Evolutionary conservation across 1,284 basidiomycete species (phyloP).

Genomic region (Trametes polyzona): DNA sequence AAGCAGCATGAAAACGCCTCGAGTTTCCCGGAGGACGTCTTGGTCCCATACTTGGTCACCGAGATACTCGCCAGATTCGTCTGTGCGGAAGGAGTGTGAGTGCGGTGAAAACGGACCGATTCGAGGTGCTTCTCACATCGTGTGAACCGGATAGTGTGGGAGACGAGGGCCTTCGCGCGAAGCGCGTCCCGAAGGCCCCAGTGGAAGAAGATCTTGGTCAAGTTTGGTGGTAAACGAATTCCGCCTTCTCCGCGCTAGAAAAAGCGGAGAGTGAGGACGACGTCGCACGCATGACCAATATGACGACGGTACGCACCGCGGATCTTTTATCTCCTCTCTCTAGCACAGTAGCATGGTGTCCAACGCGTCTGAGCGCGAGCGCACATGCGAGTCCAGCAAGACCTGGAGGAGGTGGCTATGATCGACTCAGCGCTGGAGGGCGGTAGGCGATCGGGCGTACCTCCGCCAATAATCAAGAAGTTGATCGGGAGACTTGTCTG

Average conservation of each 20-base stretch:
- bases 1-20: conserved; percentile 56
- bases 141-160: conserved; percentile 43
- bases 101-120: not conserved
- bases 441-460: conserved; percentile 23
- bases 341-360: conserved; percentile 57
- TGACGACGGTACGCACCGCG: conserved; percentile 35
- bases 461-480: conserved; percentile 45
- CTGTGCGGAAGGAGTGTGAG: not conserved
- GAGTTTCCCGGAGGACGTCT: conserved; percentile 56
- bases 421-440: not conserved
- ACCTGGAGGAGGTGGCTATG: conserved; percentile 6
- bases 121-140: conserved; percentile 36
- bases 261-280: not conserved
- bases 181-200: conserved; percentile 56
- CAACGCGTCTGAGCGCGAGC: conserved; percentile 54
- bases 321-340: conserved; percentile 47
- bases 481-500: conserved; percentile 15
- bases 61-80: conserved; percentile 48
- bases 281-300: not conserved
- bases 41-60: conserved; percentile 58
- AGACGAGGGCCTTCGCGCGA: conserved; percentile 40
- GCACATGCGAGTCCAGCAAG: conserved; percentile 59
- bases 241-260: conserved; percentile 40
- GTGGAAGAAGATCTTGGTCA: conserved; percentile 56
- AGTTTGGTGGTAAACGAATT: conserved; percentile 56